Evolutionary conservation across 2,329 filamentous ascomycete genomes (phyloP), one percentile per base, ranked within the genome.

Genomic region (Clonostachys byssicola): DNA sequence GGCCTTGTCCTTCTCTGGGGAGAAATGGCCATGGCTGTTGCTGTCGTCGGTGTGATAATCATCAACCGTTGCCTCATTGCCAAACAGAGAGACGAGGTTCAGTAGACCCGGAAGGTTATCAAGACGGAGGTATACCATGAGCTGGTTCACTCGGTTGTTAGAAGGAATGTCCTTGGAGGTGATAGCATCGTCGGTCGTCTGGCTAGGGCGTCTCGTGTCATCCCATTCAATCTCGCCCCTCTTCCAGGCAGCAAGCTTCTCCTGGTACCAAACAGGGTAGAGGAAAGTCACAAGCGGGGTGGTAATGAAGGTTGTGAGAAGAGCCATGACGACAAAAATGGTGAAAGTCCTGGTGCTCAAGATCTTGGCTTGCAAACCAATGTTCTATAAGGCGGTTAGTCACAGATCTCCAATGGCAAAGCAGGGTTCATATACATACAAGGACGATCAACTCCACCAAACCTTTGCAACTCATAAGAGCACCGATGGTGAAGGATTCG

Each of bases 381-480:
- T 80, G 55, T 82, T 83, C 78, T 81, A 18, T 4, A 44, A 6
- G 46, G 23, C 16, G 14, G 30, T 2, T 9, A 14, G 33, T 52
- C 34, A 53, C 47, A 10, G 34, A 1, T 30, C 40, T 30, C 47
- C 2, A 12, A 8, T 14, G 10, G 8, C 9, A 13, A 36, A 17
- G 44, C 8, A 34, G 17, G 42, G 34, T 5, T 7, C 13, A 20
- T 35, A 18, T 6, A 55, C 83, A 68, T 74, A 92, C 89, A 65
- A 95, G 65, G n/a, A 96, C 92, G 63, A 97, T 96, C 45, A 97
- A 72, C 64, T 96, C 92, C 1, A 96, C 92, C 10, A 97, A 75
- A 58, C 92, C 92, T 66, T 97, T 97, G 67, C 92, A 97, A 67
- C 89, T 95, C 92, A 97, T 97, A 34, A 49, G 43, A 18, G 47